Evolutionary conservation across 2,329 filamentous ascomycete species (phyloP), one percentile per base, ranked within the genome.

Genomic region (Chrysoporthe puriensis): DNA sequence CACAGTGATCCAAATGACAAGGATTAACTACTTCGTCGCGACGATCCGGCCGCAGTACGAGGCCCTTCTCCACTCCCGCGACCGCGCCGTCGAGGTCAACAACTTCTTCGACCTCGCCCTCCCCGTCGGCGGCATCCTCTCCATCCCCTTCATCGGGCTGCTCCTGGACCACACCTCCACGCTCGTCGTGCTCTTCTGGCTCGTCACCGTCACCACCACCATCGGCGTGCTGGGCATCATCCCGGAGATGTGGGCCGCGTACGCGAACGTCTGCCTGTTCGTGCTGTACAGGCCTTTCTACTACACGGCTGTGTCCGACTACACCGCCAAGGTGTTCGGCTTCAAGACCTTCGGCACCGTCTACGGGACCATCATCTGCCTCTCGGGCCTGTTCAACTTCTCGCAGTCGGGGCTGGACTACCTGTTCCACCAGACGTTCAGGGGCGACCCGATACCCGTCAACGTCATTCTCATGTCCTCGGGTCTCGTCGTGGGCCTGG

Each of bases 1-100:
- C 54, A 52, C 73, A 40, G 84, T 91, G 43, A 79, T 92, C 50
- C 90, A 91, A 77, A 92, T 91, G 89, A 90, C 89, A 2, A 86
- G 91, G 42, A 96, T 97, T 84, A 97, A 97, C 80, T 97, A 94
- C 81, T 96, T 97, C 76, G 92, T 97, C 64, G 93, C 94, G 3
- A 96, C 94, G 2, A 90, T 97, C 70, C 86, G 91, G 1, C 85
- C 90, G 1, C 94, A 97, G 77, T 97, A 97, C 79, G 86, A 88
- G 57, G 90, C 89, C 73, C 85, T 97, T 9, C 86, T 97, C 18
- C 83, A 83, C 58, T 88, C 88, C 13, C 81, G 83, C 68, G 77
- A 81, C 1, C 83, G 85, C 67, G 92, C 93, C 0, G 84, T 88
- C 9, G 80, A 85, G 66, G 84, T 97, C 75, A 97, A 97, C 80